phyloP scores from a whole-genome alignment of 106 monocot species.

The Phalaenopsis equestris region DNA sequence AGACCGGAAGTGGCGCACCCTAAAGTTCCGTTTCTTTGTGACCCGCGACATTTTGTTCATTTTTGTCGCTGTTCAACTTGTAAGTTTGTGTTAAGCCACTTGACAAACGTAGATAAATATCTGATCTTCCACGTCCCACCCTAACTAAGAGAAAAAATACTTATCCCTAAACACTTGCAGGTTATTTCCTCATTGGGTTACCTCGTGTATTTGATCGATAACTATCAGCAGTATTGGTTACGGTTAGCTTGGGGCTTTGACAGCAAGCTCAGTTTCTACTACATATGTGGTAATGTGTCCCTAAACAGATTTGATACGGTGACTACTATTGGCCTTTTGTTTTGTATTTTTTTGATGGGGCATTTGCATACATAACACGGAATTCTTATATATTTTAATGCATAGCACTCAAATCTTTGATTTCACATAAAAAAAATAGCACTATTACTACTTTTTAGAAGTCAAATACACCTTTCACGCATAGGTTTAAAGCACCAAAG shows the following conservation, averaged over 20 bases:
- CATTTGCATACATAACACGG: no score
- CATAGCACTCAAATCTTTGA: no score
- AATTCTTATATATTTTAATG: no score
- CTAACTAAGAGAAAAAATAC: not conserved
- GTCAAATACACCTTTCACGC: no score
- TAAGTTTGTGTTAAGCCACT: slow-evolving; percentile 29
- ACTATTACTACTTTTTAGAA: no score
- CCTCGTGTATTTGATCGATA: slow-evolving; percentile 73
- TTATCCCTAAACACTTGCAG: slow-evolving; percentile 21
- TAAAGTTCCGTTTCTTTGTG: slow-evolving; percentile 94
- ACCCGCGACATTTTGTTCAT: slow-evolving; percentile 88
- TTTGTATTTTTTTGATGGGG: not conserved
- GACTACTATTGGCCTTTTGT: not conserved
- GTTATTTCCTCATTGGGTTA: slow-evolving; percentile 74
- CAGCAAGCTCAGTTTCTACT: slow-evolving; percentile 76
- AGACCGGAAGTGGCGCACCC: slow-evolving; percentile 91
- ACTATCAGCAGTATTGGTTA: slow-evolving; percentile 61
- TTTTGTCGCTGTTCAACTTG: slow-evolving; percentile 73
- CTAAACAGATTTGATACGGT: slow-evolving; percentile 5
- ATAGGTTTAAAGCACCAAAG: no score
- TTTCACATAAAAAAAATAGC: no score
- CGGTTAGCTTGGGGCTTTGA: slow-evolving; percentile 71
- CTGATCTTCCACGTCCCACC: not conserved
- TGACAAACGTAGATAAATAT: not conserved
- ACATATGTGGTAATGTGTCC: slow-evolving; percentile 68